Percentiles rank a stretch among this genome's conserved stretches.
Conservation (phyloP, 768 basidiomycete genomes). For the Mycena vulgaris region DNA sequence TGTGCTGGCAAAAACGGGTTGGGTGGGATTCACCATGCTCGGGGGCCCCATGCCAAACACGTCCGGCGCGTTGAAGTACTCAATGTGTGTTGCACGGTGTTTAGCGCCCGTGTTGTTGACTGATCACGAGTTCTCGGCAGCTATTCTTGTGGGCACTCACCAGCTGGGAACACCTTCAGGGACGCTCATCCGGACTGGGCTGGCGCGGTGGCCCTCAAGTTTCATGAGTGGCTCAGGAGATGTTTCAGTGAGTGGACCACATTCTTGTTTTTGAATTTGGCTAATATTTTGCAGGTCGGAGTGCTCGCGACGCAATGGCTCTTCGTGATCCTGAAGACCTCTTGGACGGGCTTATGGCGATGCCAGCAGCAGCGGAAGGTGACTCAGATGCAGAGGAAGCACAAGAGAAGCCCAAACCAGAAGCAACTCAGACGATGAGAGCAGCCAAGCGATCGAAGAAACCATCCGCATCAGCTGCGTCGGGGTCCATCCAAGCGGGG, state of each 20-base stretch:
- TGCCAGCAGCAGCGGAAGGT: too few species aligned
- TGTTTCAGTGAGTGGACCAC: slow-evolving; percentile 8
- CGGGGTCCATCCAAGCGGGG: too few species aligned
- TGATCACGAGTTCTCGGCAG: background rate
- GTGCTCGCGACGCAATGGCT: slow-evolving; percentile 7
- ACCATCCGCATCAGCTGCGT: too few species aligned
- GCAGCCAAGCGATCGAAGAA: too few species aligned
- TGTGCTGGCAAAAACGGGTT: background rate
- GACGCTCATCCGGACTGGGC: too few species aligned
- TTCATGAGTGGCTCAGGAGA: background rate
- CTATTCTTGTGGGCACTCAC: too few species aligned
- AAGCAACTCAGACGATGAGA: too few species aligned
- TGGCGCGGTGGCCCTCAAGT: too few species aligned
- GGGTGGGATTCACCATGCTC: slow-evolving; percentile 5
- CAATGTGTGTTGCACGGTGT: slow-evolving; percentile 1
- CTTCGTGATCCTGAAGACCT: background rate
- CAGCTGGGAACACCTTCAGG: too few species aligned
- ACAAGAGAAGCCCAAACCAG: too few species aligned
- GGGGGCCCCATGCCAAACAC: slow-evolving; percentile 11
- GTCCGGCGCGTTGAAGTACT: background rate
- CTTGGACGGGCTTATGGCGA: background rate
- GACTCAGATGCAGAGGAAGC: background rate
- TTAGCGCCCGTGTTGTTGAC: background rate
- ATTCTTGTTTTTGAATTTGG: too few species aligned
- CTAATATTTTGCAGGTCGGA: background rate